A percentile compares a stretch with the other conserved stretches of the same genome.
Evolutionary conservation across 208 protist species (phyloP).

Genomic region (Trypanosoma vivax): DNA sequence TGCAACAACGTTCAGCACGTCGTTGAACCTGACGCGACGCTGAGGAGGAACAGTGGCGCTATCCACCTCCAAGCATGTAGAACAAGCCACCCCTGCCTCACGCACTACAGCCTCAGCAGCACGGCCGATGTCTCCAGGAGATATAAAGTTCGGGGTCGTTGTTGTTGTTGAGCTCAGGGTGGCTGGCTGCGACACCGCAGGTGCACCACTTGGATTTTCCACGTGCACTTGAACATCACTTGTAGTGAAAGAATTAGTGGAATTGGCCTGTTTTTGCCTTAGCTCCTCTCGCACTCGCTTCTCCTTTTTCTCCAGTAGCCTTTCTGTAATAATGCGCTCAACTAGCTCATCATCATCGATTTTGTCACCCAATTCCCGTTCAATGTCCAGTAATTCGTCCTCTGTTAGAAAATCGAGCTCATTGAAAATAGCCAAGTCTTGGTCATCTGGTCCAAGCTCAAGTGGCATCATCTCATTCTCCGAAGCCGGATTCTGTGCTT

Average conservation of each 20-base stretch:
- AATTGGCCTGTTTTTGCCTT: not conserved
- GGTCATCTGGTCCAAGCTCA: conserved; percentile 2
- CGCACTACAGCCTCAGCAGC: not conserved
- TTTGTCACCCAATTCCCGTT: conserved; percentile 56
- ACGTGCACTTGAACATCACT: too few relatives aligned
- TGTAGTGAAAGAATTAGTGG: not conserved
- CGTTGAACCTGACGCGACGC: conserved; percentile 31
- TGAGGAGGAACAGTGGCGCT: not conserved
- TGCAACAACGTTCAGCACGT: conserved; percentile 21
- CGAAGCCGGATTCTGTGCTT: not conserved
- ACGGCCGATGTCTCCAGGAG: conserved; percentile 37
- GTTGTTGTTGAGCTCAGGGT: not conserved
- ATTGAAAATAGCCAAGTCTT: conserved; percentile 54
- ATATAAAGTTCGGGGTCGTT: not conserved
- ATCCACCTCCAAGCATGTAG: not conserved
- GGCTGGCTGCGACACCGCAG: too few relatives aligned
- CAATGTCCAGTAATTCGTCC: conserved; percentile 73
- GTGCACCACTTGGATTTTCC: too few relatives aligned
- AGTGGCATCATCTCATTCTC: not conserved
- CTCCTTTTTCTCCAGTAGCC: conserved; percentile 83
- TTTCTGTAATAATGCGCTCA: conserved; percentile 70
- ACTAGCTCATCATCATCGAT: conserved; percentile 65
- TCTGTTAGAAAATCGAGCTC: conserved; percentile 73
- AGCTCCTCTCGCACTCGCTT: conserved; percentile 44
- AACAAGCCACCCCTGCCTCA: not conserved